These are phyloP conservation scores for Sarocladium oryzae DNA, from an alignment of 2,329 filamentous ascomycete genomes.

Conservation along the genomic window DNA sequence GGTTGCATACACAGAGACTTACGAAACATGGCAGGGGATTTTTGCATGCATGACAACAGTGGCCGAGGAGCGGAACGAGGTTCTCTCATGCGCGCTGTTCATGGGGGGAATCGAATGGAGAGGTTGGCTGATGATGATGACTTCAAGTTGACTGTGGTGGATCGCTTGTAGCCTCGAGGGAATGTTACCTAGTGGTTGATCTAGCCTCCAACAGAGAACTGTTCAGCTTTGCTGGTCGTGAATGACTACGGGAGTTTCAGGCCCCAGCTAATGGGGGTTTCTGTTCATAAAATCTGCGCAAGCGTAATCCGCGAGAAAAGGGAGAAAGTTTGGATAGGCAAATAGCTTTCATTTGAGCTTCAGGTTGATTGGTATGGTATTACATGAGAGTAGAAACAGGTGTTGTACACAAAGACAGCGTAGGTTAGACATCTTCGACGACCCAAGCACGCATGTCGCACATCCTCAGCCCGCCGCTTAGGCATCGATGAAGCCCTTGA, in stretches of 20 bases:
- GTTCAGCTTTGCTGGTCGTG: no score
- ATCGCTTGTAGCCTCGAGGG: not conserved
- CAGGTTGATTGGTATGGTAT: not conserved
- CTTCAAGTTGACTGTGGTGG: not conserved
- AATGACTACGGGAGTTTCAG: no score
- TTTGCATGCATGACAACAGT: not conserved
- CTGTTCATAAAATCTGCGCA: no score
- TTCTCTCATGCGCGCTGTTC: not conserved
- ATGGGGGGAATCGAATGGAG: not conserved
- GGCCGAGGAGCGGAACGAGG: not conserved
- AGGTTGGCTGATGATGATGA: not conserved
- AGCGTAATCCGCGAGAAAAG: no score
- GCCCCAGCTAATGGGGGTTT: no score
- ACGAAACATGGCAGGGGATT: no score
- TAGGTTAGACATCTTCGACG: not conserved
- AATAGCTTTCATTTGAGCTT: not conserved
- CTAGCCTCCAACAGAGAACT: no score
- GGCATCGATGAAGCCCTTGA: constrained; percentile 79
- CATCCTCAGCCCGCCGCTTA: constrained; percentile 30
- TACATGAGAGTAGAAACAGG: constrained; percentile 9
- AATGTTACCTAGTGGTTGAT: no score
- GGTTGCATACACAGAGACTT: not conserved
- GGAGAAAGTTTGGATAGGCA: no score
- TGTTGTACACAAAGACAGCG: constrained; percentile 2
- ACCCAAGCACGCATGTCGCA: not conserved